Evolutionary conservation across 345 rosid species (phyloP), one percentile per base, ranked within the genome.

Genomic region (Populus davidiana): DNA sequence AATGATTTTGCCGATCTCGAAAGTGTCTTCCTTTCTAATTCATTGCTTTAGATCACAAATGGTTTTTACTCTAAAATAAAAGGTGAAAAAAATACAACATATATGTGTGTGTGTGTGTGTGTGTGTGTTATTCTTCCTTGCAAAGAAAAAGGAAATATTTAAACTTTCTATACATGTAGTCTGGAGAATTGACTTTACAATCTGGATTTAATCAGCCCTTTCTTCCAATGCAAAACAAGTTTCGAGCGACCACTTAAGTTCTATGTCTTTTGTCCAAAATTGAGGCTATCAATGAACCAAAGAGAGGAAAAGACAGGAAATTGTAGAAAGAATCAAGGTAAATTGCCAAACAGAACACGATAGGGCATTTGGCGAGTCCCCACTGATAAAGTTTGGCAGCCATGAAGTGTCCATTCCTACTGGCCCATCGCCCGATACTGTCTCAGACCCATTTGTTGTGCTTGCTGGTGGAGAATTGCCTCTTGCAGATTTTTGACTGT

Each of bases 401-500:
- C 91, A 86, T 67, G 90, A 80, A 77, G 54, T 33, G 65, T 78
- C 79, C 25, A 54, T 83, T 23, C 35, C 77, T 2, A 36, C 33
- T 49, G 89, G 66, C 74, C 62, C 84, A 16, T 75, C 77, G 29
- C 47, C 85, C 67, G 86, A 73, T 52, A 85, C 87, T 38, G 74
- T 72, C 33, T 8, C 76, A 0, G 85, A 54, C 29, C 87, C 81
- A 35, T 49, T 75, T 50, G 76, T 23, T 36, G 80, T 36, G 33
- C 61, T 65, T 71, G 86, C 54, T 17, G 74, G 6, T 27, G 71
- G 75, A 16, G 83, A 18, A 8, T 81, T 50, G 36, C 70, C 90
- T 8, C 85, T 87, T 56, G 89, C 88, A 6, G 92, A 88, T 76
- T 90, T 90, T 84, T 85, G 87, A 80, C 96, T 90, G 88, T 64